Conservation (phyloP, 1,284 basidiomycete species). For the Ustilago cynodontis region DNA sequence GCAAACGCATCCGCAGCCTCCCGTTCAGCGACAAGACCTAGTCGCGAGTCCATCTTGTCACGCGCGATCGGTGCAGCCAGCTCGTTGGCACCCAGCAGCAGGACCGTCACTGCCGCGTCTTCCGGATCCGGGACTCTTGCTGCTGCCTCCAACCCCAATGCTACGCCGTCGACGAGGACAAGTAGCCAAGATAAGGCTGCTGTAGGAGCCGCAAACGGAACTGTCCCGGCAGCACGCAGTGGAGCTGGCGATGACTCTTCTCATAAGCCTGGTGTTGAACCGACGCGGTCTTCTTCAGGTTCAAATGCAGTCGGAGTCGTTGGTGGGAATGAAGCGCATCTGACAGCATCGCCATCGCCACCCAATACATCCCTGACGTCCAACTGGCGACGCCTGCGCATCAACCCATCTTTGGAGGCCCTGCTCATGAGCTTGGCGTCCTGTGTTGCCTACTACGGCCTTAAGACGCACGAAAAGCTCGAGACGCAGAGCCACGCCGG, state of each 20-base stretch:
- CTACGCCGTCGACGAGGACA: conserved; percentile 6
- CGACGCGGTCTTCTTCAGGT: conserved; percentile 23
- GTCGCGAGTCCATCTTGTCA: conserved; percentile 25
- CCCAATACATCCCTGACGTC: not conserved
- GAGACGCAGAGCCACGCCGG: conserved; percentile 42
- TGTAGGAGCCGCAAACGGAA: not conserved
- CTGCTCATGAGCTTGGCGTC: conserved; percentile 41
- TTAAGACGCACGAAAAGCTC: conserved; percentile 34
- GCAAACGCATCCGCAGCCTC: conserved; percentile 15
- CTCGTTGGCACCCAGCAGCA: conserved; percentile 16
- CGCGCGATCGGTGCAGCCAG: conserved; percentile 29
- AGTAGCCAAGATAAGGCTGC: conserved; percentile 12
- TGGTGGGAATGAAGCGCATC: conserved; percentile 1
- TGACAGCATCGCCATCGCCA: not conserved
- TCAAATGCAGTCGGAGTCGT: conserved; percentile 19
- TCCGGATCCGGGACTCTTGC: not conserved
- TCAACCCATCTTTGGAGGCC: conserved; percentile 48
- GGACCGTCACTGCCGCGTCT: not conserved
- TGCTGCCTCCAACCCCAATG: not conserved
- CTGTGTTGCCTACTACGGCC: conserved; percentile 36
- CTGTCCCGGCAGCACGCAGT: not conserved
- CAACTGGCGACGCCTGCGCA: conserved; percentile 25
- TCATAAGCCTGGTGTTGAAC: conserved; percentile 14
- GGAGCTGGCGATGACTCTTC: conserved; percentile 3
- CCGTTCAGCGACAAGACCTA: conserved; percentile 6